Conservation (phyloP, 345 rosid genomes). For the Pistacia atlantica region DNA sequence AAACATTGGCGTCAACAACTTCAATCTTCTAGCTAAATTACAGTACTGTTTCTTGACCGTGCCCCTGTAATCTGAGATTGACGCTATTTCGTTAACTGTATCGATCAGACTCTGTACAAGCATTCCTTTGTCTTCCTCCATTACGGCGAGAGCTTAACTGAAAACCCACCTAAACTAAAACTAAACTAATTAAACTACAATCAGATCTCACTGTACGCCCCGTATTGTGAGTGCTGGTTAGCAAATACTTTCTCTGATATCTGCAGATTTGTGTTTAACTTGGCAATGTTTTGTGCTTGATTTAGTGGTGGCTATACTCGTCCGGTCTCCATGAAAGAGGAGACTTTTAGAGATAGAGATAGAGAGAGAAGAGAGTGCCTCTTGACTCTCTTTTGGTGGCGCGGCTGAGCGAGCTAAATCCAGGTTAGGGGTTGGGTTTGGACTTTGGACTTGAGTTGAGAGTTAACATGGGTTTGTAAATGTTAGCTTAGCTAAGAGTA, state of each 20-base stretch:
- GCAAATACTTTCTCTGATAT: neutral
- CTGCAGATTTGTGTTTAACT: constrained; percentile 7
- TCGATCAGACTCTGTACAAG: constrained; percentile 19
- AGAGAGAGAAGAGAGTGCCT: neutral
- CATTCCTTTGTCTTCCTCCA: constrained; percentile 18
- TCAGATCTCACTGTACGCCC: constrained; percentile 17
- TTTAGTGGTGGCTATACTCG: constrained; percentile 5
- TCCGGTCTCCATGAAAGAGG: constrained; percentile 3
- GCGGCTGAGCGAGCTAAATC: constrained; percentile 16
- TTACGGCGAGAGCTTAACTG: neutral
- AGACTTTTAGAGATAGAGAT: neutral
- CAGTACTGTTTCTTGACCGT: constrained; percentile 59
- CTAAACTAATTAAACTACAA: neutral
- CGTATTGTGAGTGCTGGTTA: neutral
- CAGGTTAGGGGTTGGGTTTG: neutral
- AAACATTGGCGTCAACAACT: constrained; percentile 57
- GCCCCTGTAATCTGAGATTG: constrained; percentile 42
- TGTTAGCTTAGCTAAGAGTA: neutral
- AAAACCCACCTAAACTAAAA: neutral
- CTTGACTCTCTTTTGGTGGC: neutral
- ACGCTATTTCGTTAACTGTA: constrained; percentile 21
- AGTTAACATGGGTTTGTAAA: neutral
- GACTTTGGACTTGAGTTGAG: too few species aligned
- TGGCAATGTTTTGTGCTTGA: neutral
- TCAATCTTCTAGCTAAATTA: constrained; percentile 56